These are phyloP conservation scores for Tylopilus intermedius DNA, from an alignment of 768 basidiomycete genomes.

Conservation along the genomic window DNA sequence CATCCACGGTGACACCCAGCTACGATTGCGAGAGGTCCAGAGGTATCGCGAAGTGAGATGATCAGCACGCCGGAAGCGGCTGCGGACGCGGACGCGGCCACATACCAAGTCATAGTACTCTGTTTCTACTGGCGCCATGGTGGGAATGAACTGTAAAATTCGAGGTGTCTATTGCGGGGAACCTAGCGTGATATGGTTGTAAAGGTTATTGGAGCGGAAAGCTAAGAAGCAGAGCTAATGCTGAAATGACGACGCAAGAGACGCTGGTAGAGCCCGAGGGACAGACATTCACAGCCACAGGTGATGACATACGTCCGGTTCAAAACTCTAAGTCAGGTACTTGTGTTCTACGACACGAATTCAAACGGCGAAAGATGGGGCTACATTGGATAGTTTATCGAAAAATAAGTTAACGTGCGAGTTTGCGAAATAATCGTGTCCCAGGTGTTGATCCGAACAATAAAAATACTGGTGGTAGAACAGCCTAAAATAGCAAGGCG, in stretches of 20 bases:
- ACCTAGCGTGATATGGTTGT: slow-evolving; percentile 8
- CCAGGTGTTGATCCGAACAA: slow-evolving; percentile 15
- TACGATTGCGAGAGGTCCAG: slow-evolving; percentile 25
- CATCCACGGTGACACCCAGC: slow-evolving; percentile 71
- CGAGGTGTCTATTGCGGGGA: neutral
- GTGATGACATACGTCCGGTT: slow-evolving; percentile 18
- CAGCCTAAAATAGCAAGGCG: slow-evolving; percentile 8
- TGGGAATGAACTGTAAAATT: neutral
- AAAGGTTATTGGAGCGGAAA: neutral
- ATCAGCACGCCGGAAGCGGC: neutral
- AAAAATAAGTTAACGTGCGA: slow-evolving; percentile 22
- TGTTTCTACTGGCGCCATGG: slow-evolving; percentile 85
- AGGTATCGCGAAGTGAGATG: neutral
- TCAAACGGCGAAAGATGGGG: slow-evolving; percentile 11
- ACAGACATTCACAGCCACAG: slow-evolving; percentile 26
- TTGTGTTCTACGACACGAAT: slow-evolving; percentile 1
- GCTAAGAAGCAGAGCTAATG: neutral
- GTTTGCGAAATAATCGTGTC: slow-evolving; percentile 15
- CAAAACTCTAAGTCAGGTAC: slow-evolving; percentile 2
- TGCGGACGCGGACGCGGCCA: slow-evolving; percentile 1
- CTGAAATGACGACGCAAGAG: slow-evolving; percentile 7
- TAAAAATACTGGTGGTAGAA: slow-evolving; percentile 20
- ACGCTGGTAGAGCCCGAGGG: neutral
- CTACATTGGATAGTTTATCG: slow-evolving; percentile 31
- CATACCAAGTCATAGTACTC: slow-evolving; percentile 84